Evolutionary conservation across 768 basidiomycete genomes (phyloP), one percentile per base, ranked within the genome.

Genomic region (Mycena capillaripes): DNA sequence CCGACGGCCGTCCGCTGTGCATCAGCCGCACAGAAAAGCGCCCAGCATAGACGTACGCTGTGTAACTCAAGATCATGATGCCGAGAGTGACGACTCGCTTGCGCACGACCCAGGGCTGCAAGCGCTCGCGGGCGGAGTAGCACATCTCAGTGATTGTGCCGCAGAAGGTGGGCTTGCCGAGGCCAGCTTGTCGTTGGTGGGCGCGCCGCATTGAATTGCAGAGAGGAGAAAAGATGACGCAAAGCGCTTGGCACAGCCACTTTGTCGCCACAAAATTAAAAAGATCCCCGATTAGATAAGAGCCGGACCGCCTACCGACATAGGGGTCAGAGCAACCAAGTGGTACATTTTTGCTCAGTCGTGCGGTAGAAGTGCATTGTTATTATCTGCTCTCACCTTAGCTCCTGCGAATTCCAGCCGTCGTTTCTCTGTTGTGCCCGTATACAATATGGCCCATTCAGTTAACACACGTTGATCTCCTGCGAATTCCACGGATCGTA

Each of bases 41-140:
- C 0, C 87, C 93, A 27, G 94, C 86, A 78, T 95, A 95, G 3
- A 96, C 95, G 79, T 97, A 97, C 29, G 81, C 84, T 5, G 91
- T 78, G 81, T 95, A 96, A 1, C 82, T n/a, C n/a, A n/a, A n/a
- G n/a, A n/a, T 90, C 70, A 91, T 87, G 68, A 96, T 84, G 0
- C 84, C 92, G 25, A 88, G 19, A 0, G 90, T 87, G 3, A 96
- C 60, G 5, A 82, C 86, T 38, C 93, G 75, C 84, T 96, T 96
- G 80, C 87, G 89, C 29, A 89, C 85, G 59, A 93, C 82, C 94
- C 94, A 95, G 65, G 94, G 92, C 70, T 93, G 93, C 0, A 89
- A 81, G 74, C 83, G 84, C 71, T 86, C 84, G 46, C 84, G 83
- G 0, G 83, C 80, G 9, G 80, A 74, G 50, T 80, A 75, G 6